phyloP scores from a whole-genome alignment of 768 basidiomycete genomes.

The Rhizopogon salebrosus region DNA sequence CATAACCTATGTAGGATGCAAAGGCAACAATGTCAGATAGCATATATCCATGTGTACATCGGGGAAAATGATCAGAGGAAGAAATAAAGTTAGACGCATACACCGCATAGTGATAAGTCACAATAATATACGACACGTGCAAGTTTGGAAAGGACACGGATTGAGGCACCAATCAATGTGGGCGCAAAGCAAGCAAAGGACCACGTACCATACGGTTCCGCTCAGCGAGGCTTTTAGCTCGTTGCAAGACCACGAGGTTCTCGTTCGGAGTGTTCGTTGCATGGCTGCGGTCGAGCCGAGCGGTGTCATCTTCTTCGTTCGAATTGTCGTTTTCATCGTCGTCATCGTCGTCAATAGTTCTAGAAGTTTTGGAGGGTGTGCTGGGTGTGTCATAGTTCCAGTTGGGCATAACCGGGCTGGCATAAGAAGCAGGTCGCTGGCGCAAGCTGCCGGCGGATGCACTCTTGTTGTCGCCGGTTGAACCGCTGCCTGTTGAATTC shows the following conservation, averaged over 20 bases:
- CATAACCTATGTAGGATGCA: constrained; percentile 41
- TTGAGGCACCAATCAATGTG: constrained; percentile 14
- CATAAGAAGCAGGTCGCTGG: constrained; percentile 25
- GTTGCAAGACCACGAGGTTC: constrained; percentile 55
- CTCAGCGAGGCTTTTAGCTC: constrained; percentile 65
- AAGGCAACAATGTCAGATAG: constrained; percentile 2
- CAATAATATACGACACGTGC: constrained; percentile 25
- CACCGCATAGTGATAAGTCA: constrained; percentile 2
- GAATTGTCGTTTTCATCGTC: constrained; percentile 44
- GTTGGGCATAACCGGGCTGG: constrained; percentile 34
- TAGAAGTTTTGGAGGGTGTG: constrained; percentile 20
- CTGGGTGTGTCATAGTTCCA: constrained; percentile 33
- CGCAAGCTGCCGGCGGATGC: constrained; percentile 36
- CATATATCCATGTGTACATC: constrained; percentile 15
- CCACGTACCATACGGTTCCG: constrained; percentile 66
- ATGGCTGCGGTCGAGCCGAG: constrained; percentile 38
- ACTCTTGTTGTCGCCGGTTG: constrained; percentile 56
- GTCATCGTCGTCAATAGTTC: constrained; percentile 37
- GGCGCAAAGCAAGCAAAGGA: constrained; percentile 14
- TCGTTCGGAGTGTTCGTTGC: constrained; percentile 39
- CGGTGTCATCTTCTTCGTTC: constrained; percentile 62
- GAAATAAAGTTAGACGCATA: constrained; percentile 5
- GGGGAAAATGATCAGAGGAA: background rate
- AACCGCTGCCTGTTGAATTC: constrained; percentile 80
- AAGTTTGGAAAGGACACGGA: constrained; percentile 23